Percentiles rank a stretch among this genome's conserved stretches.
Conservation (phyloP, 2,329 filamentous ascomycete genomes). For the Ascochyta lentis region DNA sequence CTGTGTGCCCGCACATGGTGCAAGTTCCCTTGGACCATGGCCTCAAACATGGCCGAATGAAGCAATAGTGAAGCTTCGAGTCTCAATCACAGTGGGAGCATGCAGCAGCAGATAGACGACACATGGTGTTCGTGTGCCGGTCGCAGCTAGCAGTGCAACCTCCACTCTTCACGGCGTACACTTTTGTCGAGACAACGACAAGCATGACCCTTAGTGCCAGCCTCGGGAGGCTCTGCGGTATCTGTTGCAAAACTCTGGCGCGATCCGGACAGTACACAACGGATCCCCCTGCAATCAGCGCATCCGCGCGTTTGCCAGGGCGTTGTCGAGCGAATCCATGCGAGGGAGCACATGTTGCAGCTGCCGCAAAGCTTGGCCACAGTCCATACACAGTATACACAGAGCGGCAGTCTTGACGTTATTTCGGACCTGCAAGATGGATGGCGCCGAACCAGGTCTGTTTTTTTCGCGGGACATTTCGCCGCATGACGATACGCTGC, state of each 20-base stretch:
- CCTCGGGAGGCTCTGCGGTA: constrained; percentile 20
- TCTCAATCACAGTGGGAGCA: constrained; percentile 10
- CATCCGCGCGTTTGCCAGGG: constrained; percentile 15
- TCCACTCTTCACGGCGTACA: constrained; percentile 13
- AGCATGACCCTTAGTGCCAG: constrained; percentile 31
- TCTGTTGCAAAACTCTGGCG: constrained; percentile 12
- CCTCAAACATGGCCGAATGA: constrained; percentile 14
- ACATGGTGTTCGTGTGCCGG: constrained; percentile 20
- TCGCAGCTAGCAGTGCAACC: constrained; percentile 26
- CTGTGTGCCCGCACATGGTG: constrained; percentile 15
- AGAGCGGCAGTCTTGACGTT: not conserved
- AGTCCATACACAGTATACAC: not conserved
- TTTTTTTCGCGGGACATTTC: constrained; percentile 2
- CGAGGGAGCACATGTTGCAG: constrained; percentile 16
- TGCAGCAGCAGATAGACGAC: constrained; percentile 22
- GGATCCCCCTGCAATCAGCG: constrained; percentile 15
- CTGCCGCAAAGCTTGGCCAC: constrained; percentile 1
- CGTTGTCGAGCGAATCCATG: constrained; percentile 14
- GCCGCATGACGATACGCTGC: constrained; percentile 13
- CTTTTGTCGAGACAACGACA: constrained; percentile 19
- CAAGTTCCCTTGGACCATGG: constrained; percentile 14
- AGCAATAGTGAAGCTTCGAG: constrained; percentile 18
- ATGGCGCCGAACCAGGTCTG: not conserved
- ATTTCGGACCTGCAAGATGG: constrained; percentile 7
- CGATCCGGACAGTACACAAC: constrained; percentile 12